phyloP scores from a whole-genome alignment of 257 asterid species.

The Primulina huaijiensis region DNA sequence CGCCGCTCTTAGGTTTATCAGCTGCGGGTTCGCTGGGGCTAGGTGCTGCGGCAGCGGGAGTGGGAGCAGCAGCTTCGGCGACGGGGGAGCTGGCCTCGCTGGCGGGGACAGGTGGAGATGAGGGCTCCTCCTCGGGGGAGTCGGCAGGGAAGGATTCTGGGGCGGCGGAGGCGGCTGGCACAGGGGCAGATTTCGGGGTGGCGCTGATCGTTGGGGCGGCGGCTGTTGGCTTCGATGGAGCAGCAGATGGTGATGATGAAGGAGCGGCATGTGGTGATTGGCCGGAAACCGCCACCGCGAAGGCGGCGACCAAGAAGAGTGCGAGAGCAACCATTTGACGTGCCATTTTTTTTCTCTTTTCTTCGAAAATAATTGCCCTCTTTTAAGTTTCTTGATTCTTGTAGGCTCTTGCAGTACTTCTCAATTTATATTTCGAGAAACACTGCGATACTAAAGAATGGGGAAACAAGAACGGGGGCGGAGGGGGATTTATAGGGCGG shows the following conservation, averaged over 20 bases:
- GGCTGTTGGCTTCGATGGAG: constrained; percentile 15
- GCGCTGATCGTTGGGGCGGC: neutral
- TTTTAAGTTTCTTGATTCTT: neutral
- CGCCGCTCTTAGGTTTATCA: constrained; percentile 6
- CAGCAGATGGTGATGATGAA: constrained; percentile 19
- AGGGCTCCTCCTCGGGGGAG: constrained; percentile 26
- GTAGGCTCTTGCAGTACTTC: neutral
- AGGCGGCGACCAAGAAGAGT: constrained; percentile 33
- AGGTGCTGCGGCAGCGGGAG: constrained; percentile 24
- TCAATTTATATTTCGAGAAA: neutral
- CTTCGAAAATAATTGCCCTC: neutral
- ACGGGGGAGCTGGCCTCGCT: constrained; percentile 26
- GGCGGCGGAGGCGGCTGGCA: neutral
- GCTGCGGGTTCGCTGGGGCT: constrained; percentile 12
- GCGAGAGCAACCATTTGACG: constrained; percentile 41
- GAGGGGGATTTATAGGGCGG: neutral
- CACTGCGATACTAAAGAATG: neutral
- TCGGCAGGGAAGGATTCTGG: constrained; percentile 15
- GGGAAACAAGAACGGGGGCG: neutral
- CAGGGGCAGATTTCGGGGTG: constrained; percentile 2
- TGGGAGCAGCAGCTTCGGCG: neutral
- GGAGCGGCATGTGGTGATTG: constrained; percentile 30
- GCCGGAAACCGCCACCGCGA: constrained; percentile 34
- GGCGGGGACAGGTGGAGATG: constrained; percentile 40
- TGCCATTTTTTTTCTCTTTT: constrained; percentile 30